A percentile compares a stretch with the other conserved stretches of the same genome.
These are phyloP conservation scores for Xylaria palmicola DNA, from an alignment of 495 filamentous ascomycete genomes.

Conservation along the genomic window DNA sequence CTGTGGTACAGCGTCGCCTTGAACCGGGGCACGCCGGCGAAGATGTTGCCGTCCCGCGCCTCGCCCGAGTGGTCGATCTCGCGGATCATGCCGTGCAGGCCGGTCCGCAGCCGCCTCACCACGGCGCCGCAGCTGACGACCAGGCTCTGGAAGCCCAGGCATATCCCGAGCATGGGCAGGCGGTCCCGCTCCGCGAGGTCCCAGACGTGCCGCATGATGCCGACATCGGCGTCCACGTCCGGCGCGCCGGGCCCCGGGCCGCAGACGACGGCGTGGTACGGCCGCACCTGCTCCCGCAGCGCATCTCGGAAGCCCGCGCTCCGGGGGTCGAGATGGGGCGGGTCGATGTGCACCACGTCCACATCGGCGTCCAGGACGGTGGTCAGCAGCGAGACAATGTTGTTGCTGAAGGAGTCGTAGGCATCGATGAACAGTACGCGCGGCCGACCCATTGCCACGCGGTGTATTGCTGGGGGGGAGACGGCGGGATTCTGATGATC, in stretches of 20 bases:
- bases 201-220: conserved; percentile 80
- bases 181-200: conserved; percentile 53
- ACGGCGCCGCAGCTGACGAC: conserved; percentile 63
- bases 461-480: neutral
- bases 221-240: conserved; percentile 62
- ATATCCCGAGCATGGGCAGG: conserved; percentile 83
- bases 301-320: conserved; percentile 20
- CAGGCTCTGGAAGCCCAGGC: conserved; percentile 87
- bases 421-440: conserved; percentile 86
- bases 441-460: conserved; percentile 28
- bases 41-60: conserved; percentile 40
- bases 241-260: conserved; percentile 78
- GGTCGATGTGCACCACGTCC: conserved; percentile 70
- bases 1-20: conserved; percentile 88
- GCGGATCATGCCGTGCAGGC: conserved; percentile 79
- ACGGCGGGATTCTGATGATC: neutral
- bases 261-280: conserved; percentile 73
- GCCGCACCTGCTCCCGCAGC: conserved; percentile 47
- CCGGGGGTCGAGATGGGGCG: conserved; percentile 34
- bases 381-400: conserved; percentile 77
- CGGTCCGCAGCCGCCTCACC: conserved; percentile 61
- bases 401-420: conserved; percentile 94
- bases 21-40: conserved; percentile 53
- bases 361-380: conserved; percentile 64
- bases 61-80: conserved; percentile 53